A percentile compares a stretch with the other conserved stretches of the same genome.
Conservation (phyloP, 345 rosid species). For the Linum usitatissimum region DNA sequence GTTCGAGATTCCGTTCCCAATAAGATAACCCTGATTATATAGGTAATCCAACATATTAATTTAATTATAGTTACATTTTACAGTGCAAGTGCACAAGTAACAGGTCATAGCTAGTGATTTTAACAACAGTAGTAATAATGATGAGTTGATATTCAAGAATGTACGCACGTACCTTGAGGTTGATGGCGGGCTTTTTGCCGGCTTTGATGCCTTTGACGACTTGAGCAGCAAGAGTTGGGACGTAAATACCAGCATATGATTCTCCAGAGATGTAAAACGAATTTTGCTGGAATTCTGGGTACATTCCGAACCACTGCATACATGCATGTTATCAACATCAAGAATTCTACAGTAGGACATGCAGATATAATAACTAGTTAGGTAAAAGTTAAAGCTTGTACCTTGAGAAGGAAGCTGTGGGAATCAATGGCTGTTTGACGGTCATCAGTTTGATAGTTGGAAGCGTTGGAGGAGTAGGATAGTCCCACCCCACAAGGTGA, state of each 20-base stretch:
- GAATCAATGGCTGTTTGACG: conserved; percentile 33
- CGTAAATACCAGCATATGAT: conserved; percentile 38
- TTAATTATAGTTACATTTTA: neutral
- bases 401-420: conserved; percentile 45
- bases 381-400: neutral
- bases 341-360: too few species aligned
- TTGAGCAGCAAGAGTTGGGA: conserved; percentile 31
- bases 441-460: conserved; percentile 31
- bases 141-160: too few species aligned
- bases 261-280: conserved; percentile 39
- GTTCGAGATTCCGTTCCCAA: conserved; percentile 32
- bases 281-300: conserved; percentile 31
- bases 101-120: too few species aligned
- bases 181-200: conserved; percentile 22
- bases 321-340: neutral
- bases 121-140: too few species aligned
- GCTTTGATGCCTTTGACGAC: conserved; percentile 27
- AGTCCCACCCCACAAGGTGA: conserved; percentile 51
- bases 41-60: neutral
- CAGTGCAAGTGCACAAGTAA: too few species aligned
- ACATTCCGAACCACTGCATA: conserved; percentile 35
- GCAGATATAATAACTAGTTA: neutral
- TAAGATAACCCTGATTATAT: conserved; percentile 27
- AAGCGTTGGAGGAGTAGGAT: conserved; percentile 30
- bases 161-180: conserved; percentile 24